Conservation (phyloP, 768 basidiomycete genomes). For the Hygrocybe coccinea region DNA sequence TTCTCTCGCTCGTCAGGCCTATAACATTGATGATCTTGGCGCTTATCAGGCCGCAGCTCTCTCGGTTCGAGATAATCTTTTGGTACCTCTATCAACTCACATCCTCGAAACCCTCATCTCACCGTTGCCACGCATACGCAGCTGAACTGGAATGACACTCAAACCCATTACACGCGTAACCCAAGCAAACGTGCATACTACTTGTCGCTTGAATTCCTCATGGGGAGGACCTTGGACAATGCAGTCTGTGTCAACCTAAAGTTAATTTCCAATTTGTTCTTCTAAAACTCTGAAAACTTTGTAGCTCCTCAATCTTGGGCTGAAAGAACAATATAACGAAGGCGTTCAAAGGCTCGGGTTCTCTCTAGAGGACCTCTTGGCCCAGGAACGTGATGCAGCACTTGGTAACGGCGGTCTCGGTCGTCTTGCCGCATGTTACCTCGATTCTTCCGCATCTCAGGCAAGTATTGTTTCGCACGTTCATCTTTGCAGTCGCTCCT, state of each 20-base stretch:
- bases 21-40: conserved; percentile 54
- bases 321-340: conserved; percentile 69
- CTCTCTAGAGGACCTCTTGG: conserved; percentile 80
- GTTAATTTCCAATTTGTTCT: conserved; percentile 45
- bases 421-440: conserved; percentile 94
- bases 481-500: conserved; percentile 12
- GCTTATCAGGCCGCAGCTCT: conserved; percentile 91
- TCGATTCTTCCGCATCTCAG: conserved; percentile 86
- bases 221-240: conserved; percentile 75
- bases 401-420: conserved; percentile 95
- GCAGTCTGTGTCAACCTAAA: conserved; percentile 42
- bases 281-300: conserved; percentile 23
- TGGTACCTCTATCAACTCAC: conserved; percentile 42
- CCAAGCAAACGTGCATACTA: conserved; percentile 91
- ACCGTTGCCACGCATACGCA: conserved; percentile 21
- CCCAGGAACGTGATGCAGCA: conserved; percentile 87
- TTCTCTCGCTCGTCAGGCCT: conserved; percentile 84
- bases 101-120: conserved; percentile 1
- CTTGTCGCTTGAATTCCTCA: conserved; percentile 89
- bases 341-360: conserved; percentile 80
- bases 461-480: conserved; percentile 43
- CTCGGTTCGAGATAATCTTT: conserved; percentile 80
- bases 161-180: conserved; percentile 72
- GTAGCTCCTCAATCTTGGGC: conserved; percentile 81
- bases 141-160: conserved; percentile 85